These are phyloP conservation scores for Geranium brycei DNA, from an alignment of 345 rosid genomes.

Conservation along the genomic window DNA sequence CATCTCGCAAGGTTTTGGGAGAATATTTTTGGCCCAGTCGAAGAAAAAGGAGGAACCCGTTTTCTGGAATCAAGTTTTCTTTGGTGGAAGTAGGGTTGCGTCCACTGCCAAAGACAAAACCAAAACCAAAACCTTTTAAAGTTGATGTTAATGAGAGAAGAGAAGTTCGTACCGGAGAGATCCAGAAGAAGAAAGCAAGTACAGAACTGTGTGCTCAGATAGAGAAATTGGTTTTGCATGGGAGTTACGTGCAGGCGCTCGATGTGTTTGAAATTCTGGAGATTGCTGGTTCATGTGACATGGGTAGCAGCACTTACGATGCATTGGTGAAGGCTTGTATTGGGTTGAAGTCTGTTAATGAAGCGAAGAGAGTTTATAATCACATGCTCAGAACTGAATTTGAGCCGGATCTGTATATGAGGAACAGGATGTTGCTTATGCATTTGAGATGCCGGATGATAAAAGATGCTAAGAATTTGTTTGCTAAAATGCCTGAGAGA, in stretches of 20 bases:
- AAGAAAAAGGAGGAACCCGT: conserved; percentile 32
- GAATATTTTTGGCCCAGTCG: conserved; percentile 21
- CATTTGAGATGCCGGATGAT: conserved; percentile 68
- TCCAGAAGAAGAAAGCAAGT: conserved; percentile 27
- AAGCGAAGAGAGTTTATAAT: conserved; percentile 48
- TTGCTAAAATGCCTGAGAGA: conserved; percentile 67
- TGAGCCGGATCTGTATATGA: conserved; percentile 47
- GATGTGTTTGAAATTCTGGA: conserved; percentile 75
- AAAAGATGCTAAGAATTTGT: conserved; percentile 49
- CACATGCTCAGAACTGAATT: conserved; percentile 43
- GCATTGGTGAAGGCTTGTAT: conserved; percentile 69
- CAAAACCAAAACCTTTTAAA: conserved; percentile 31
- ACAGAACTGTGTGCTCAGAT: conserved; percentile 56
- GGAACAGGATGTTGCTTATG: conserved; percentile 61
- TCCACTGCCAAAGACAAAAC: conserved; percentile 48
- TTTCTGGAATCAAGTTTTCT: conserved; percentile 30
- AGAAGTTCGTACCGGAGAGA: conserved; percentile 11
- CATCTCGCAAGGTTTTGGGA: conserved; percentile 16
- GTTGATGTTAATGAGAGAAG: conserved; percentile 12
- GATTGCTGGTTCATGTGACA: conserved; percentile 32
- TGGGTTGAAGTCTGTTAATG: conserved; percentile 51
- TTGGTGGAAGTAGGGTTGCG: conserved; percentile 35
- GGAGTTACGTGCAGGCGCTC: conserved; percentile 51
- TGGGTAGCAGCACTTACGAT: conserved; percentile 49
- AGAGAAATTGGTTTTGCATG: conserved; percentile 50